phyloP scores from a whole-genome alignment of 2,329 filamentous ascomycete species.

The Diaporthe sp. region DNA sequence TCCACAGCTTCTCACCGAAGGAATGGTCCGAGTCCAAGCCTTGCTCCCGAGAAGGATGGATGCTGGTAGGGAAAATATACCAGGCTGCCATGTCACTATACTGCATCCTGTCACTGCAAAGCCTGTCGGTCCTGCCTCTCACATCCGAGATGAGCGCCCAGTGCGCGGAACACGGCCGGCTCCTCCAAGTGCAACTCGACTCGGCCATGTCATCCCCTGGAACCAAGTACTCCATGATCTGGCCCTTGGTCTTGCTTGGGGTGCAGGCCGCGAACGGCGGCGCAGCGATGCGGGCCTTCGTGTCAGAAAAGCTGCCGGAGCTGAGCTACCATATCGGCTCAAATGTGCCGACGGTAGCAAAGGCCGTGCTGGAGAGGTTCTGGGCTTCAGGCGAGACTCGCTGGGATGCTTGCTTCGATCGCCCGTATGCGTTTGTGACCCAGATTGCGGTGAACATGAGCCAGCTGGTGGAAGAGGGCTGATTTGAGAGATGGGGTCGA shows the following conservation, averaged over 20 bases:
- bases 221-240: constrained; percentile 49
- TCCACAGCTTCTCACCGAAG: constrained; percentile 49
- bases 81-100: constrained; percentile 52
- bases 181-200: constrained; percentile 43
- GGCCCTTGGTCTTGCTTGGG: constrained; percentile 55
- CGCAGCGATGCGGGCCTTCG: constrained; percentile 46
- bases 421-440: constrained; percentile 49
- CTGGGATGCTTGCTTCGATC: constrained; percentile 58
- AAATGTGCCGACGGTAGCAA: constrained; percentile 50
- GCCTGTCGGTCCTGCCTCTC: constrained; percentile 48
- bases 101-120: constrained; percentile 55
- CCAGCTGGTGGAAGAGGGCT: not conserved
- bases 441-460: constrained; percentile 41
- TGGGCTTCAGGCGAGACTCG: constrained; percentile 50
- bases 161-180: constrained; percentile 39
- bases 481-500: not conserved
- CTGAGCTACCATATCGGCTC: constrained; percentile 49
- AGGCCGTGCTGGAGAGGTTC: constrained; percentile 51
- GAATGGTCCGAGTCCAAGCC: constrained; percentile 50
- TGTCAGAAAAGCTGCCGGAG: constrained; percentile 46
- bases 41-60: constrained; percentile 46
- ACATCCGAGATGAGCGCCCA: constrained; percentile 38
- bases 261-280: constrained; percentile 48
- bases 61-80: constrained; percentile 49
- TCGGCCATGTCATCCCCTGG: constrained; percentile 42